Evolutionary conservation across 2,329 filamentous ascomycete genomes (phyloP).

Genomic region (Macrophomina tecta): DNA sequence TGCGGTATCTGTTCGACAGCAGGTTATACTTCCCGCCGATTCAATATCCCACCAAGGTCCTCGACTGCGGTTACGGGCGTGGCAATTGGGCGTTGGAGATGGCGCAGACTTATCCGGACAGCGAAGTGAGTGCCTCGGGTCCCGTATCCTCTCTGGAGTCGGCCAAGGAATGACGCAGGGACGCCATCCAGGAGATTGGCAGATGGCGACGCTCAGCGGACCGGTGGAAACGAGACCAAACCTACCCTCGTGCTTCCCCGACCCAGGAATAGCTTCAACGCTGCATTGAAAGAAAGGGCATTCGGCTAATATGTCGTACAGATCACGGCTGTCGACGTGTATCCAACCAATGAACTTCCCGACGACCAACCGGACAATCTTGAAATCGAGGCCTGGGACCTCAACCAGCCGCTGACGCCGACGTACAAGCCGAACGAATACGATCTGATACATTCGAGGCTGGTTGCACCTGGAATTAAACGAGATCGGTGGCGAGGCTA

Average conservation of each 20-base stretch:
- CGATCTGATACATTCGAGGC: constrained; percentile 81
- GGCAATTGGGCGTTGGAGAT: constrained; percentile 46
- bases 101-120: constrained; percentile 45
- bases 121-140: constrained; percentile 38
- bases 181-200: background rate
- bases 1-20: constrained; percentile 39
- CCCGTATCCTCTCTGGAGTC: background rate
- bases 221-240: background rate
- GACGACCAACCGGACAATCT: constrained; percentile 47
- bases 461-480: constrained; percentile 75
- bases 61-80: constrained; percentile 49
- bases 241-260: background rate
- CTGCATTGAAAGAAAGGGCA: background rate
- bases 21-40: constrained; percentile 40
- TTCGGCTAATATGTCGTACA: constrained; percentile 29
- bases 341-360: constrained; percentile 38
- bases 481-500: constrained; percentile 75
- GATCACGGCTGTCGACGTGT: constrained; percentile 48
- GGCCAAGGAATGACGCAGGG: background rate
- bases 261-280: background rate
- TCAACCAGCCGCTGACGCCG: constrained; percentile 45
- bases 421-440: constrained; percentile 75
- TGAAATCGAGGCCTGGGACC: constrained; percentile 41
- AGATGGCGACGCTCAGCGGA: background rate
- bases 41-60: constrained; percentile 39